Evolutionary conservation across 495 filamentous ascomycete genomes (phyloP).

Genomic region (Podospora appendiculata): DNA sequence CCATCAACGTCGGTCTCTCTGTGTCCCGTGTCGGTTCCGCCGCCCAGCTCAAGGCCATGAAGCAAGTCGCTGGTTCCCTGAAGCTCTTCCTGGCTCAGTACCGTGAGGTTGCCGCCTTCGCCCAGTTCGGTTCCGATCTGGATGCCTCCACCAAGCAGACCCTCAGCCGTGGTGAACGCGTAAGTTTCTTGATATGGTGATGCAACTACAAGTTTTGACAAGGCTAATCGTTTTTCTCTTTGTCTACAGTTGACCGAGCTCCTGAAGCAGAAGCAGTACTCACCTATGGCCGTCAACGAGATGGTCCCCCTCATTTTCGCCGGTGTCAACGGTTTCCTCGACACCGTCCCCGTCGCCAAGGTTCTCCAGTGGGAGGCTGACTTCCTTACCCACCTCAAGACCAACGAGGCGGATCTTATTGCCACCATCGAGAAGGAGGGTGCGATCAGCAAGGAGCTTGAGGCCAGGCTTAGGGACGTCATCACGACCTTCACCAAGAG

Average conservation of each 20-base stretch:
- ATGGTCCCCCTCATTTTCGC: slow-evolving; percentile 99
- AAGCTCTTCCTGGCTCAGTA: slow-evolving; percentile 99
- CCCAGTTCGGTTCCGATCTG: slow-evolving; percentile 99
- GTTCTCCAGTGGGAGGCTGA: slow-evolving; percentile 89
- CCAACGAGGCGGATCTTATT: slow-evolving; percentile 76
- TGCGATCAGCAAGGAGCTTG: slow-evolving; percentile 88
- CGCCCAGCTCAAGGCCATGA: slow-evolving; percentile 99
- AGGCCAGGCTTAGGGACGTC: slow-evolving; percentile 77
- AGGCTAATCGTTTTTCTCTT: slow-evolving; percentile 19
- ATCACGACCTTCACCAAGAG: slow-evolving; percentile 84
- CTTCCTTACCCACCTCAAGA: slow-evolving; percentile 85
- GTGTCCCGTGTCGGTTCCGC: slow-evolving; percentile 99
- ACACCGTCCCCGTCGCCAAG: slow-evolving; percentile 77
- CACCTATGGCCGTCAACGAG: slow-evolving; percentile 96
- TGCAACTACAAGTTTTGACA: slow-evolving; percentile 4
- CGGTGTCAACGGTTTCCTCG: slow-evolving; percentile 95
- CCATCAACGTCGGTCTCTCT: slow-evolving; percentile 99
- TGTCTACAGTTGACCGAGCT: slow-evolving; percentile 70
- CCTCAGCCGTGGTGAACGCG: slow-evolving; percentile 95
- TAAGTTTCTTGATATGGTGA: slow-evolving; percentile 35
- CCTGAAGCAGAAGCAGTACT: slow-evolving; percentile 99
- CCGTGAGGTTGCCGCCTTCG: slow-evolving; percentile 99
- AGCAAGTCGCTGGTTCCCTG: slow-evolving; percentile 98
- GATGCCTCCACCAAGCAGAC: slow-evolving; percentile 99
- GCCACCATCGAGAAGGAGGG: slow-evolving; percentile 93